Percentiles rank a stretch among this genome's conserved stretches.
These are phyloP conservation scores for Carnegiea gigantea DNA, from an alignment of 179 eudicot genomes.

Conservation along the genomic window DNA sequence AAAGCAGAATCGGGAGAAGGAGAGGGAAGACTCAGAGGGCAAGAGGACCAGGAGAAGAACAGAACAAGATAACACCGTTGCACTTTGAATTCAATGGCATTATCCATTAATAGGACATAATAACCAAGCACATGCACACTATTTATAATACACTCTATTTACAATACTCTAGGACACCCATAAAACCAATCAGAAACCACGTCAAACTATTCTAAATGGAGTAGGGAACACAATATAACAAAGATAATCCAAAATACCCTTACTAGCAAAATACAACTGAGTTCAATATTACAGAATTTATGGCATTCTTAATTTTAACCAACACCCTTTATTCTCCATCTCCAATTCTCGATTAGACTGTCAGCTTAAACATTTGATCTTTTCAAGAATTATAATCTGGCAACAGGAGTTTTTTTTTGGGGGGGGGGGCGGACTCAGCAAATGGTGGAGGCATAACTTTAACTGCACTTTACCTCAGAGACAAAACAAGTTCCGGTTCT, in stretches of 20 bases:
- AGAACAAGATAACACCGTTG: not conserved
- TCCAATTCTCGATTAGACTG: not conserved
- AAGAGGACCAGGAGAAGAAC: not conserved
- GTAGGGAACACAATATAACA: not conserved
- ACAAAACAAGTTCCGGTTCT: slow-evolving; percentile 87
- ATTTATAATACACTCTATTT: not conserved
- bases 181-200: not conserved
- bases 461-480: slow-evolving; percentile 56
- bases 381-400: not conserved
- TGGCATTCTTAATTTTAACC: not conserved
- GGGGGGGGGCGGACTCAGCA: not conserved
- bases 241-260: not conserved
- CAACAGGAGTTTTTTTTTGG: not conserved
- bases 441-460: not conserved
- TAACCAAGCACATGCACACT: not conserved
- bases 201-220: not conserved
- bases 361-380: not conserved
- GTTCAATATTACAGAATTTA: not conserved
- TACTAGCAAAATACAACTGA: not conserved
- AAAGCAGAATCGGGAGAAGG: not conserved
- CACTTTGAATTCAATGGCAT: not conserved
- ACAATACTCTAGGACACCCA: not conserved
- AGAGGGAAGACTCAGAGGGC: not conserved
- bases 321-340: not conserved
- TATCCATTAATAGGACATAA: not conserved